These are phyloP conservation scores for Platanus orientalis DNA, from an alignment of 164 flowering plant species.

Conservation along the genomic window DNA sequence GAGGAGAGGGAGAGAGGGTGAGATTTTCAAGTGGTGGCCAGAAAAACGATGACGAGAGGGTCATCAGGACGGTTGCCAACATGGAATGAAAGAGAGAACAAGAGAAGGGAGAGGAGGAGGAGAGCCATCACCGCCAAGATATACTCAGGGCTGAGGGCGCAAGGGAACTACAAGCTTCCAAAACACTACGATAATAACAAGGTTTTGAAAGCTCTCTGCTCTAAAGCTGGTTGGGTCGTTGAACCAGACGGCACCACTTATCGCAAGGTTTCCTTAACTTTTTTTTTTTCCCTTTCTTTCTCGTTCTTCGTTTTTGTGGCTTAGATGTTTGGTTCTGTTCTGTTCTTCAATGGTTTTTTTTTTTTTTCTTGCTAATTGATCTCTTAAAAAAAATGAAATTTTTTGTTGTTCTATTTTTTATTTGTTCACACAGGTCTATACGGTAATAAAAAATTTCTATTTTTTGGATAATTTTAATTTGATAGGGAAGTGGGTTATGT, in stretches of 20 bases:
- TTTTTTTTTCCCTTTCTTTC: not conserved
- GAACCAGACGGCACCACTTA: constrained; percentile 94
- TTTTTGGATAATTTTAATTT: too few species aligned
- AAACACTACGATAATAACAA: constrained; percentile 94
- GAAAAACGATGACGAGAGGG: constrained; percentile 54
- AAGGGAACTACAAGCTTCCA: constrained; percentile 74
- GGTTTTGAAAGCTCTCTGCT: constrained; percentile 83
- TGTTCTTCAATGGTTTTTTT: too few species aligned
- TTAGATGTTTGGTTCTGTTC: too few species aligned
- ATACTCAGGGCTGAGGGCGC: constrained; percentile 69
- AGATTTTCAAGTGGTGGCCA: constrained; percentile 12
- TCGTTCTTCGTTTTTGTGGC: not conserved
- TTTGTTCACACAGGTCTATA: too few species aligned
- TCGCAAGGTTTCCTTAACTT: constrained; percentile 50
- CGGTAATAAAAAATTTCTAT: too few species aligned
- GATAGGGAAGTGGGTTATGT: too few species aligned
- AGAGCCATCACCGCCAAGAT: constrained; percentile 93
- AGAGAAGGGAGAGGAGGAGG: constrained; percentile 82
- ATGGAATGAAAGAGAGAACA: constrained; percentile 96
- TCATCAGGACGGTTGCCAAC: constrained; percentile 76
- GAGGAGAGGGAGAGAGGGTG: constrained; percentile 21
- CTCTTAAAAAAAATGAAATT: too few species aligned
- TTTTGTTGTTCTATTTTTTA: too few species aligned
- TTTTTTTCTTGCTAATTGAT: too few species aligned
- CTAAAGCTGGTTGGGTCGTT: constrained; percentile 90